phyloP scores from a whole-genome alignment of 2,329 filamentous ascomycete species.

The Orbilia blumenaviensis region DNA sequence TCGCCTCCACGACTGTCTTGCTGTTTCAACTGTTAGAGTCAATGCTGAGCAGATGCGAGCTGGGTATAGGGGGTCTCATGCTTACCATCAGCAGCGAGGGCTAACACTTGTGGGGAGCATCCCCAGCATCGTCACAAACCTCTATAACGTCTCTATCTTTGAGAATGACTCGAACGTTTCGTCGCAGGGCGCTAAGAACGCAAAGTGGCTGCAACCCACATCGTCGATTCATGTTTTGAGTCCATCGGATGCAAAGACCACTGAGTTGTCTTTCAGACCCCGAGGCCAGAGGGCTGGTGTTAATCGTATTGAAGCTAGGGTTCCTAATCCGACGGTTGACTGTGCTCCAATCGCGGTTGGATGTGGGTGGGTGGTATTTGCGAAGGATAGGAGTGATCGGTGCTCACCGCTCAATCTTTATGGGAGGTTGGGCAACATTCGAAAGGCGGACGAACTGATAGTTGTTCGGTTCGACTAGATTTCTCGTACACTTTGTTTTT shows the following conservation, averaged over 20 bases:
- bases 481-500: neutral
- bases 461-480: slow-evolving; percentile 45
- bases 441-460: slow-evolving; percentile 41
- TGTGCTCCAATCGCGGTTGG: slow-evolving; percentile 40
- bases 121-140: slow-evolving; percentile 42
- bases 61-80: slow-evolving; percentile 37
- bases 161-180: slow-evolving; percentile 12
- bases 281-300: neutral
- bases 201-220: slow-evolving; percentile 47
- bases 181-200: slow-evolving; percentile 27
- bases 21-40: slow-evolving; percentile 42
- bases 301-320: slow-evolving; percentile 7
- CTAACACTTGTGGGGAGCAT: slow-evolving; percentile 41
- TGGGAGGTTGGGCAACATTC: slow-evolving; percentile 37
- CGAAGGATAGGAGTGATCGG: slow-evolving; percentile 44
- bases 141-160: slow-evolving; percentile 48
- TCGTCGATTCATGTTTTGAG: slow-evolving; percentile 42
- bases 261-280: slow-evolving; percentile 14
- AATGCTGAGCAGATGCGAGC: slow-evolving; percentile 47
- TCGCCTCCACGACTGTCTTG: slow-evolving; percentile 47
- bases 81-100: slow-evolving; percentile 44
- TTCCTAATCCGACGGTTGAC: slow-evolving; percentile 40
- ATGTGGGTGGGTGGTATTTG: slow-evolving; percentile 47
- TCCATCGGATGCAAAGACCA: slow-evolving; percentile 26
- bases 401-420: slow-evolving; percentile 42